A percentile compares a stretch with the other conserved stretches of the same genome.
Conservation (phyloP, 306 rosid species). For the Corylus avellana region DNA sequence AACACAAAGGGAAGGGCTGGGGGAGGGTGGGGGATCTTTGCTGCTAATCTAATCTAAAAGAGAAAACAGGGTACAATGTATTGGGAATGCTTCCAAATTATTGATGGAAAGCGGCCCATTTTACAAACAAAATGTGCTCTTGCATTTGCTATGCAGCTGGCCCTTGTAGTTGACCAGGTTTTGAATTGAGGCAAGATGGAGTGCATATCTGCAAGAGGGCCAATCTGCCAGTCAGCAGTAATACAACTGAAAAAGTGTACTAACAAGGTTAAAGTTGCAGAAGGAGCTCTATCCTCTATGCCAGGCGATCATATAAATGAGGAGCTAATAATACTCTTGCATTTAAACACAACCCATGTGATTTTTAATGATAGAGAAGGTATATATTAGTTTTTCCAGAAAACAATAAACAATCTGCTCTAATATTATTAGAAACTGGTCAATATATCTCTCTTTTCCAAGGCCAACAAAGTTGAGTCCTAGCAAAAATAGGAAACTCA, state of each 20-base stretch:
- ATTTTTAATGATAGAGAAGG: not conserved
- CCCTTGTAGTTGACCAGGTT: too few species aligned
- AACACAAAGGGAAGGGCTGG: too few species aligned
- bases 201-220: too few species aligned
- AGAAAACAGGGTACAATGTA: too few species aligned
- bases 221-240: not conserved
- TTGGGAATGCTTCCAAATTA: too few species aligned
- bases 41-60: too few species aligned
- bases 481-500: constrained; percentile 30
- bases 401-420: constrained; percentile 16
- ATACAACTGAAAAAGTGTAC: not conserved
- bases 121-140: too few species aligned
- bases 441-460: constrained; percentile 22
- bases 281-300: not conserved
- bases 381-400: not conserved
- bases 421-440: constrained; percentile 13
- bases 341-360: not conserved
- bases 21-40: too few species aligned
- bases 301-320: not conserved
- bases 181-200: too few species aligned
- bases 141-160: too few species aligned
- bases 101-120: too few species aligned
- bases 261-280: not conserved
- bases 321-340: not conserved
- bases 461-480: constrained; percentile 36